A percentile compares a stretch with the other conserved stretches of the same genome.
These are phyloP conservation scores for Candida bentonensis DNA, from an alignment of 805 yeast species.

Conservation along the genomic window DNA sequence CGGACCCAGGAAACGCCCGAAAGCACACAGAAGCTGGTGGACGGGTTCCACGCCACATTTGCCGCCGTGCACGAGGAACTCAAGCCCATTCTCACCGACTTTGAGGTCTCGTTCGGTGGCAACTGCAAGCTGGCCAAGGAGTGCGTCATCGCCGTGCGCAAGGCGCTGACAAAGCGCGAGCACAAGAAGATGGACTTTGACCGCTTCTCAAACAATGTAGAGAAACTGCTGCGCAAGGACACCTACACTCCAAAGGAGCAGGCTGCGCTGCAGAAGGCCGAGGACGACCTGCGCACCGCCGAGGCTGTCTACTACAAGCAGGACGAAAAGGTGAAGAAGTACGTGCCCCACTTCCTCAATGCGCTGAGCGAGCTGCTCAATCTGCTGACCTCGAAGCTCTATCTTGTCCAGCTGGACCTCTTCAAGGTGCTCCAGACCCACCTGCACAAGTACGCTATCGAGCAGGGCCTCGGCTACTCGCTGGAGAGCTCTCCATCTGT, in stretches of 20 bases:
- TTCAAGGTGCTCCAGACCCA: conserved; percentile 12
- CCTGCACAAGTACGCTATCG: conserved; percentile 11
- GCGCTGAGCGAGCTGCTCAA: conserved; percentile 20
- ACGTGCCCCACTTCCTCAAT: conserved; percentile 17
- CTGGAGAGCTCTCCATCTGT: neutral
- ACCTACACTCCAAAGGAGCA: conserved; percentile 18
- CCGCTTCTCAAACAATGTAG: conserved; percentile 18
- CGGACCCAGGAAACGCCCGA: conserved; percentile 19
- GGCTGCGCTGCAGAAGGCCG: conserved; percentile 13
- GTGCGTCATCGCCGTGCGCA: conserved; percentile 17
- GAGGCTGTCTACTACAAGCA: conserved; percentile 17
- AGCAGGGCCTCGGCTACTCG: conserved; percentile 12
- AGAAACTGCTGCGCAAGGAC: conserved; percentile 17
- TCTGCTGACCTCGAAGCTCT: conserved; percentile 17
- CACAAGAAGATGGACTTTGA: conserved; percentile 26
- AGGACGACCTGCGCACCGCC: conserved; percentile 18
- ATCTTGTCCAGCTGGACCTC: conserved; percentile 15
- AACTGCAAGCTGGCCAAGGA: conserved; percentile 14
- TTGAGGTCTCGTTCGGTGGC: conserved; percentile 12
- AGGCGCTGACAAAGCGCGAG: conserved; percentile 21
- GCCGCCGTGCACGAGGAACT: conserved; percentile 12
- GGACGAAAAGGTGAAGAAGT: conserved; percentile 17
- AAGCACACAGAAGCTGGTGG: conserved; percentile 14
- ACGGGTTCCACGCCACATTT: conserved; percentile 13
- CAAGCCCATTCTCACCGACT: conserved; percentile 12